These are phyloP conservation scores for Viola odorata DNA, from an alignment of 345 rosid species.

Conservation along the genomic window DNA sequence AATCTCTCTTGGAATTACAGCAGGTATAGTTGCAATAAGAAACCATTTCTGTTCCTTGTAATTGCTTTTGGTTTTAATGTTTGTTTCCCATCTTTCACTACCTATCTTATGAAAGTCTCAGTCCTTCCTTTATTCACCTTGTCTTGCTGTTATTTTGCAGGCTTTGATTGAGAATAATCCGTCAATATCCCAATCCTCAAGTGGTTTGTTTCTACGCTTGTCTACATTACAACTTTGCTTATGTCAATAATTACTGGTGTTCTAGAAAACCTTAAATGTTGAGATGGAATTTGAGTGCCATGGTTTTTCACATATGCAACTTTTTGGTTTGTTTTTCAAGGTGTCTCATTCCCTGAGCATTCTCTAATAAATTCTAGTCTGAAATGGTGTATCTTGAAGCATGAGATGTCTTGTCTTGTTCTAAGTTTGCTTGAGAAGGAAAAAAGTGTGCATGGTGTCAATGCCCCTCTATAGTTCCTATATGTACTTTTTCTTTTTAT, in stretches of 20 bases:
- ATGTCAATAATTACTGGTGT: neutral
- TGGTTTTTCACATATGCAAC: no score
- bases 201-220: conserved; percentile 41
- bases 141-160: conserved; percentile 27
- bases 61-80: neutral
- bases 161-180: conserved; percentile 82
- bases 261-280: neutral
- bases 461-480: no score
- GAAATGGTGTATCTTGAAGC: no score
- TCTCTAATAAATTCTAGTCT: no score
- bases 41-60: neutral
- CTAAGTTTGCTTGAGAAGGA: no score
- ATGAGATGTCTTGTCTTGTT: no score
- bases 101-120: neutral
- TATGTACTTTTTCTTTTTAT: no score
- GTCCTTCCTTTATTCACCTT: neutral
- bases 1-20: conserved; percentile 65
- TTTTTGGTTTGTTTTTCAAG: no score
- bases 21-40: conserved; percentile 42
- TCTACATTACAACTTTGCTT: conserved; percentile 2
- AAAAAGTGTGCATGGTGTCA: no score
- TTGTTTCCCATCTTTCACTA: neutral
- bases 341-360: no score
- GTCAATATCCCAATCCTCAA: conserved; percentile 44
- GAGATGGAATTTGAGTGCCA: no score